Evolutionary conservation across 2,329 filamentous ascomycete species (phyloP), one percentile per base, ranked within the genome.

Genomic region (Sclerotinia nivalis): DNA sequence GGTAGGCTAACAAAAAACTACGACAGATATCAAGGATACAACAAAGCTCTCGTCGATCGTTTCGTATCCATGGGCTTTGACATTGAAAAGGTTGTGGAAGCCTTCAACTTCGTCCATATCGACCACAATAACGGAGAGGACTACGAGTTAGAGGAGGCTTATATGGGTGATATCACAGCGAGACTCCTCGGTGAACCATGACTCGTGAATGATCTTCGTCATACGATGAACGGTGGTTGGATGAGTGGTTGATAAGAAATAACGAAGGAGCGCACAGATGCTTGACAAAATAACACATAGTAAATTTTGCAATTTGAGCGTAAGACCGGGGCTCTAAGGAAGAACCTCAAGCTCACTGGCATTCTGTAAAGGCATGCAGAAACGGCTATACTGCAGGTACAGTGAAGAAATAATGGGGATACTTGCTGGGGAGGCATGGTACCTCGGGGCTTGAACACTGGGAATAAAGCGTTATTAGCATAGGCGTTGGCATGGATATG

Each of bases 41-140:
- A 93, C 81, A 91, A 90, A 77, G 86, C 91, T 45, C 84, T 97
- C 54, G 88, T 98, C 73, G 89, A 96, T 76, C 87, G 91, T 6
- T 98, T 98, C 75, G 88, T 92, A 22, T 87, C 84, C 75, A 98
- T 98, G 95, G 95, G 95, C 15, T 98, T 98, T 76, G 89, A 93
- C 69, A 86, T 97, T 2, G 91, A 94, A 62, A 85, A 87, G n/a
- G 93, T 98, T 1, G 93, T 97, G 0, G 87, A 91, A 13, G 92
- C 93, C 0, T 97, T 97, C 77, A 85, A 90, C 66, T 91, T 87
- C 71, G 89, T 96, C 10, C 91, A 92, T 8, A 94, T 97, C 74
- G 92, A 95, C 72, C 87, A 87, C 25, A 93, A 91, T 74, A 87
- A 86, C 37, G 93, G 93, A 0, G 84, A 90, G 74, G 91, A 96